phyloP scores from a whole-genome alignment of 73 alveolate species.

The Diophrys appendiculata region DNA sequence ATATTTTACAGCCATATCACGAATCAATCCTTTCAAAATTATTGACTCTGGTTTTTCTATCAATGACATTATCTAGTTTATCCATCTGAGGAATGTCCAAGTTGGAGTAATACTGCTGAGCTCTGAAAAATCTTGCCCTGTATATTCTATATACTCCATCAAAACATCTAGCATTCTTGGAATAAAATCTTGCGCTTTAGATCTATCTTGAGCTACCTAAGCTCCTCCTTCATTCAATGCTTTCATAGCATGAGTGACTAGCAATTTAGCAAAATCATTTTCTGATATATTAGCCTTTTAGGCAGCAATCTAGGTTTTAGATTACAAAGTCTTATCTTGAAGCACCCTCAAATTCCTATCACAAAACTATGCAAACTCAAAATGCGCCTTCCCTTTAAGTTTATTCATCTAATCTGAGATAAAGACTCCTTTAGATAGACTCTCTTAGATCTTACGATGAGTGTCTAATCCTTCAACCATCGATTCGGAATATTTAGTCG shows the following conservation, averaged over 20 bases:
- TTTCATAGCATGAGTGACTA: slow-evolving; percentile 33
- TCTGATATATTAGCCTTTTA: slow-evolving; percentile 17
- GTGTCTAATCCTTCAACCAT: background rate
- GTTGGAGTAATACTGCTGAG: slow-evolving; percentile 72
- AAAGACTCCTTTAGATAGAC: background rate
- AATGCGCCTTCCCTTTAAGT: slow-evolving; percentile 34
- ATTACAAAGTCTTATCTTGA: slow-evolving; percentile 17
- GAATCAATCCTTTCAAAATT: slow-evolving; percentile 68
- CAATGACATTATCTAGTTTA: slow-evolving; percentile 78
- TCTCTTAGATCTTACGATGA: background rate
- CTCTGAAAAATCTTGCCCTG: slow-evolving; percentile 62
- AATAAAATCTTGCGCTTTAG: slow-evolving; percentile 79
- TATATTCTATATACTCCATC: slow-evolving; percentile 57
- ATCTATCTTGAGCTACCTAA: slow-evolving; percentile 63
- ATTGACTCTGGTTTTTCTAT: slow-evolving; percentile 72
- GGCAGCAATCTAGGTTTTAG: background rate
- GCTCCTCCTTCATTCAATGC: slow-evolving; percentile 47
- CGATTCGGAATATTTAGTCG: background rate
- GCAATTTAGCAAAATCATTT: slow-evolving; percentile 27
- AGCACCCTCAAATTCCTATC: slow-evolving; percentile 43
- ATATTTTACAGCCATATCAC: slow-evolving; percentile 54
- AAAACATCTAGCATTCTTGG: slow-evolving; percentile 84
- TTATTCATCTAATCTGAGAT: slow-evolving; percentile 1
- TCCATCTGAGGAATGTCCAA: slow-evolving; percentile 88
- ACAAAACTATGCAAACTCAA: slow-evolving; percentile 48